A percentile compares a stretch with the other conserved stretches of the same genome.
Evolutionary conservation across 169 alveolate species (phyloP).

Genomic region (Plasmodium inui): DNA sequence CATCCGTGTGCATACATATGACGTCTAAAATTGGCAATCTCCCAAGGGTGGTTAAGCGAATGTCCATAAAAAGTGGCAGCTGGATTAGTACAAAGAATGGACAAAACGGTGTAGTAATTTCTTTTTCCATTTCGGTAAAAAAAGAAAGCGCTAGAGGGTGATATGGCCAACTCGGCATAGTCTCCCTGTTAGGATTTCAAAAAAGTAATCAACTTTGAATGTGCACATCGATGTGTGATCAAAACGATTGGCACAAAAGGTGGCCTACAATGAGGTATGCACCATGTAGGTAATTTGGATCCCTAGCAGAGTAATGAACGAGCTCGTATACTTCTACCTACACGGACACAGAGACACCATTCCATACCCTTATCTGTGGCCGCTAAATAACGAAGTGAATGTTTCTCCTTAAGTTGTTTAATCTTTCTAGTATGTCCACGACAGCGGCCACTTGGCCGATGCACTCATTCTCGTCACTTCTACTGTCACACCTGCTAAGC

Average conservation of each 20-base stretch:
- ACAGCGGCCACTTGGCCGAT: background rate
- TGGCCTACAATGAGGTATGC: background rate
- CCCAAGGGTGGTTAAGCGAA: background rate
- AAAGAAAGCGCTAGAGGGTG: background rate
- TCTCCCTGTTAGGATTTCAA: background rate
- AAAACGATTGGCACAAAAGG: background rate
- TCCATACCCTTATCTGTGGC: background rate
- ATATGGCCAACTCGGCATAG: background rate
- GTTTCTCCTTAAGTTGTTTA: constrained; percentile 28
- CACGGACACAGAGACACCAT: too few relatives aligned
- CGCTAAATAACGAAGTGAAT: background rate
- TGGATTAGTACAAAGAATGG: background rate
- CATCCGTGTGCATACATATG: background rate
- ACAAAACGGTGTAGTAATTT: background rate
- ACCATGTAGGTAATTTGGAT: background rate
- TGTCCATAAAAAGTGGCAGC: background rate
- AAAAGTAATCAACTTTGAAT: too few relatives aligned
- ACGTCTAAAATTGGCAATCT: background rate
- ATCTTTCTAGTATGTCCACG: constrained; percentile 29
- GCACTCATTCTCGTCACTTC: constrained; percentile 28
- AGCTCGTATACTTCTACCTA: background rate
- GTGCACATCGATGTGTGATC: background rate
- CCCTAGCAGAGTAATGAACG: background rate
- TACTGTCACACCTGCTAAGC: background rate
- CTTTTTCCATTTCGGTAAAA: background rate